These are phyloP conservation scores for Aurantiochytrium sp. DNA, from an alignment of 108 stramenopile genomes.

Conservation along the genomic window DNA sequence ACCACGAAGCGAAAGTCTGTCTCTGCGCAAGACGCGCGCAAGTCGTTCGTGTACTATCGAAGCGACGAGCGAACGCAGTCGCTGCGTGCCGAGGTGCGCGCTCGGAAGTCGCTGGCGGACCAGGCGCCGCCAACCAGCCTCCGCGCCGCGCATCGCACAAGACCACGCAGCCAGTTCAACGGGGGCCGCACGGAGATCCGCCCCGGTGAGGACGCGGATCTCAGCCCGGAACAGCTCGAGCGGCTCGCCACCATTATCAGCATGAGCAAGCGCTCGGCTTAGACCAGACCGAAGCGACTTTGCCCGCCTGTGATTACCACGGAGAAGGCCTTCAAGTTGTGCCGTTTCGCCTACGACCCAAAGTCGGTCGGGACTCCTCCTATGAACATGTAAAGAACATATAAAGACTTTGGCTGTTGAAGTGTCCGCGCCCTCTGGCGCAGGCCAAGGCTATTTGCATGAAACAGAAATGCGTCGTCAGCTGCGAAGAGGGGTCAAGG, in stretches of 20 bases:
- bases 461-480: too few relatives aligned
- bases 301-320: too few relatives aligned
- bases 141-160: neutral
- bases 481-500: too few relatives aligned
- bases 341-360: too few relatives aligned
- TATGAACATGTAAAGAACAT: too few relatives aligned
- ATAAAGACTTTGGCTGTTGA: too few relatives aligned
- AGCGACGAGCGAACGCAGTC: neutral
- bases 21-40: neutral
- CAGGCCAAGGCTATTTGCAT: too few relatives aligned
- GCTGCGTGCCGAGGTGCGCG: neutral
- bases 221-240: neutral
- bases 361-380: too few relatives aligned
- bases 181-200: neutral
- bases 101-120: neutral
- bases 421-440: too few relatives aligned
- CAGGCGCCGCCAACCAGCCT: too few relatives aligned
- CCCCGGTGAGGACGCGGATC: neutral
- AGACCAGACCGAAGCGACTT: too few relatives aligned
- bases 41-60: neutral
- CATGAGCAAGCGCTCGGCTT: neutral
- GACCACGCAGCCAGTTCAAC: neutral
- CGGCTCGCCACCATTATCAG: neutral
- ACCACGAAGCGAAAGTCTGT: neutral
- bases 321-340: too few relatives aligned